Base-by-base conservation (phyloP, 2,329 filamentous ascomycete genomes). In the Fusarium kyushuense region DNA sequence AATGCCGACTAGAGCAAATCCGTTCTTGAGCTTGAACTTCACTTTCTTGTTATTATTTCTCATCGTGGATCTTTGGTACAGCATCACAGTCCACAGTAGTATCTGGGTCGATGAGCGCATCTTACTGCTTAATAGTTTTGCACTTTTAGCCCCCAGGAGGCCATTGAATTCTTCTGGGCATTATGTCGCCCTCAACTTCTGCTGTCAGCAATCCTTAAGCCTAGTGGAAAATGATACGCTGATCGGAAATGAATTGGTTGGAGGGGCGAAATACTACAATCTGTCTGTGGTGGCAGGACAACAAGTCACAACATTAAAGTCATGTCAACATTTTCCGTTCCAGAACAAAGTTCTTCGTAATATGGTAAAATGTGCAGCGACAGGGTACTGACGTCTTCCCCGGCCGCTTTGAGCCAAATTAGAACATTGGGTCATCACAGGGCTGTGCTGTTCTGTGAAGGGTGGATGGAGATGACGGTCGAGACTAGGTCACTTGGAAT, bases 391-490 rank as follows among this genome's bases (percentile, higher is more conserved):
- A 33, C 19, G 19, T 38, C n/a, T 30, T 29, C 29, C n/a, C 36
- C 42, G 19, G 27, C 19, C 29, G 36, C 23, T 40, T 41, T 46
- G 14, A 17, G 38, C 12, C 38, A 46, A 33, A 35, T 12, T 35
- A 19, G 25, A n/a, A 38, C 35, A 36, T 23, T 27, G 29, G n/a
- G 16, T n/a, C 40, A 38, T 25, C 12, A 30, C 35, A 57, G 60
- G 65, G 55, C 65, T 69, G 52, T 65, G 60, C 14, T 45, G 6
- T 30, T 30, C 42, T 29, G 42, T n/a, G 27, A 30, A 45, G 42
- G 27, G 27, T 54, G 32, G 47, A 27, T 38, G 33, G 23, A 45
- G 32, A 29, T 41, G 53, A 38, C 33, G 27, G 32, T 27, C 30
- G 51, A 33, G 30, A 25, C 3, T 5, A n/a, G 13, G 23, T 53